These are phyloP conservation scores for Mitragyna speciosa DNA, from an alignment of 257 asterid species.

Conservation along the genomic window DNA sequence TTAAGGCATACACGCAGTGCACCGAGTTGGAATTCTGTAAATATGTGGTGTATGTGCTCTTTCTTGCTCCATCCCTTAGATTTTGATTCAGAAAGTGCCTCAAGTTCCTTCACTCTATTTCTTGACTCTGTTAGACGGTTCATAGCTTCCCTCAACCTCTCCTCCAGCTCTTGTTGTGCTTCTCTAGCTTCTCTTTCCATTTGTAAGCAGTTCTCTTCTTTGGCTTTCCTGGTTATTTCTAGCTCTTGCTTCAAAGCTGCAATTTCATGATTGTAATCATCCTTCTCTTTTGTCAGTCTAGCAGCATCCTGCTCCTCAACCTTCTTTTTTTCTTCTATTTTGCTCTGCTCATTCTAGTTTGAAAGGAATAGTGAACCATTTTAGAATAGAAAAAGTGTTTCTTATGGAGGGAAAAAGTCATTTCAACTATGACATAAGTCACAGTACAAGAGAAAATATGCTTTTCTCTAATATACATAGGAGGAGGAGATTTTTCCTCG, in stretches of 20 bases:
- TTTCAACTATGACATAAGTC: background rate
- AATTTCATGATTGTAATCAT: slow-evolving; percentile 20
- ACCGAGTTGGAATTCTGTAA: slow-evolving; percentile 81
- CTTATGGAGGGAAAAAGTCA: background rate
- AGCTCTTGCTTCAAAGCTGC: slow-evolving; percentile 35
- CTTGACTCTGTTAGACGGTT: slow-evolving; percentile 40
- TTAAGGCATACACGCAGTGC: slow-evolving; percentile 65
- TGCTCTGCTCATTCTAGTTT: slow-evolving; percentile 40
- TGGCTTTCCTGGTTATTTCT: slow-evolving; percentile 34
- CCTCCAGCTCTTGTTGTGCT: slow-evolving; percentile 56
- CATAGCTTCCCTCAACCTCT: slow-evolving; percentile 47
- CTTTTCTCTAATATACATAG: background rate
- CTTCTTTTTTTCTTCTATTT: slow-evolving; percentile 28
- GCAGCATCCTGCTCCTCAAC: slow-evolving; percentile 40
- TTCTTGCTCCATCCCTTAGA: slow-evolving; percentile 61
- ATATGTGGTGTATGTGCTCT: slow-evolving; percentile 53
- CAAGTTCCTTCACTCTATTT: slow-evolving; percentile 51
- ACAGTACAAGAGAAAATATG: background rate
- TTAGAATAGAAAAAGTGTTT: slow-evolving; percentile 1
- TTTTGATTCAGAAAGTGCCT: slow-evolving; percentile 48
- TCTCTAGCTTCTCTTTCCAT: slow-evolving; percentile 40
- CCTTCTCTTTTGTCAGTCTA: slow-evolving; percentile 48
- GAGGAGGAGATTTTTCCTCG: background rate
- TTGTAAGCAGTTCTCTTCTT: slow-evolving; percentile 36
- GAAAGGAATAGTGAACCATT: background rate